Evolutionary conservation across 23 red algal genomes (phyloP), one percentile per base, ranked within the genome.

Genomic region (Porphyridium purpureum): DNA sequence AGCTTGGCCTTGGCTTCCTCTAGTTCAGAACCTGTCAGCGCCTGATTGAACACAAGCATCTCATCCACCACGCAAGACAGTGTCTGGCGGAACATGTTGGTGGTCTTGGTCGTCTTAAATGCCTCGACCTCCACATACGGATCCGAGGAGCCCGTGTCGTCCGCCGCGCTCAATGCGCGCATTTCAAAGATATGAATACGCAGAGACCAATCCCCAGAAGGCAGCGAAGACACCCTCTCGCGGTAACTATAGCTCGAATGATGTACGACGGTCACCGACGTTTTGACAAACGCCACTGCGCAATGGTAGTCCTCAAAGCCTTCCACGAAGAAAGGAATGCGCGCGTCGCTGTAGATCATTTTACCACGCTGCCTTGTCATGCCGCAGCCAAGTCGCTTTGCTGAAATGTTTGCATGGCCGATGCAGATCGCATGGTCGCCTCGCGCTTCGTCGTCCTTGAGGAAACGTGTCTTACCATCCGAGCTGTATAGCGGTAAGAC

Each of bases 61-160:
- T 85, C 56, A 52, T 85, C 72, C 42, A 85, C 80, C 21, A 85
- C 64, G 36, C 80, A 85, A 6, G 58, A 64, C 41, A 76, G 60
- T 19, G 80, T 76, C 54, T 85, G 58, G 8, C 53, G 24, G 47
- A 71, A 62, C 4, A 55, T 58, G 30, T 72, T 66, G 0, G 80
- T 85, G 25, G 51, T 65, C 49, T 85, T 85, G 11, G 32, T 75
- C 23, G 57, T 67, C 4, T 68, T 68, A 58, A 85, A 64, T 6
- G 61, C 61, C 8, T 66, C 67, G 15, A 69, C 66, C 0, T 4
- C 29, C 15, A 76, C 80, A 57, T 62, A 75, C 23, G 80, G 80
- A 52, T 85, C 80, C 24, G 80, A 85, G 6, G 59, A 74, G 4
- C 66, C 67, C 15, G 60, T 50, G 33, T 59, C 23, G 52, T 76